These are phyloP conservation scores for Psophocarpus tetragonolobus DNA, from an alignment of 306 rosid species.

Conservation along the genomic window DNA sequence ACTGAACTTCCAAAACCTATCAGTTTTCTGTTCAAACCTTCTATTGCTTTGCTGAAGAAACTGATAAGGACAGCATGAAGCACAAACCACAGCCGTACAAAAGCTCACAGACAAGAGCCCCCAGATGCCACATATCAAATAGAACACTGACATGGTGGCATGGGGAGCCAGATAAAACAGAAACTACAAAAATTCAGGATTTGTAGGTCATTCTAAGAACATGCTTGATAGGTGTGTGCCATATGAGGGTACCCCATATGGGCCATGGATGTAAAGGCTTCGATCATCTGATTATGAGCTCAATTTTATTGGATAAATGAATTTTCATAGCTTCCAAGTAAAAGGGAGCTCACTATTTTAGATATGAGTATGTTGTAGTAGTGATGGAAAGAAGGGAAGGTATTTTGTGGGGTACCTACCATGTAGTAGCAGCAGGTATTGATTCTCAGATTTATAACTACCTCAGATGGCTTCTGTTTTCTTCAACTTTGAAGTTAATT, in stretches of 20 bases:
- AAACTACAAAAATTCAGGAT: conserved; percentile 31
- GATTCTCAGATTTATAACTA: conserved; percentile 30
- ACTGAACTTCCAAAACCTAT: conserved; percentile 77
- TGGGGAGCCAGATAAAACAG: conserved; percentile 26
- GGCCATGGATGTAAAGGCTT: conserved; percentile 37
- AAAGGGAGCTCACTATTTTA: not conserved
- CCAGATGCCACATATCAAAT: conserved; percentile 51
- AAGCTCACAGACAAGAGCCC: conserved; percentile 42
- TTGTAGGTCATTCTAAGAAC: conserved; percentile 28
- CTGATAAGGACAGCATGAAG: conserved; percentile 63
- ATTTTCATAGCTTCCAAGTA: conserved; percentile 26
- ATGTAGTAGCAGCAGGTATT: conserved; percentile 32
- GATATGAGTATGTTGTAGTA: not conserved
- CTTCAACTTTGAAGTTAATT: conserved; percentile 27
- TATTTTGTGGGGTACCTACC: conserved; percentile 38
- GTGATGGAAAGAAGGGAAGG: conserved; percentile 12
- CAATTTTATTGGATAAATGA: not conserved
- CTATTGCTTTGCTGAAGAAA: conserved; percentile 42
- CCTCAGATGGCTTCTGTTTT: conserved; percentile 14
- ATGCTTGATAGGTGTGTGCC: conserved; percentile 19
- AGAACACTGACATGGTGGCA: conserved; percentile 60
- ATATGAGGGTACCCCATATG: conserved; percentile 42
- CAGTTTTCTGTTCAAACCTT: conserved; percentile 72
- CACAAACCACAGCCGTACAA: conserved; percentile 37
- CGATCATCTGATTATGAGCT: conserved; percentile 25